Percentiles rank a stretch among this genome's conserved stretches.
Conservation (phyloP, 2,329 filamentous ascomycete species). For the Trichoderma sp. region DNA sequence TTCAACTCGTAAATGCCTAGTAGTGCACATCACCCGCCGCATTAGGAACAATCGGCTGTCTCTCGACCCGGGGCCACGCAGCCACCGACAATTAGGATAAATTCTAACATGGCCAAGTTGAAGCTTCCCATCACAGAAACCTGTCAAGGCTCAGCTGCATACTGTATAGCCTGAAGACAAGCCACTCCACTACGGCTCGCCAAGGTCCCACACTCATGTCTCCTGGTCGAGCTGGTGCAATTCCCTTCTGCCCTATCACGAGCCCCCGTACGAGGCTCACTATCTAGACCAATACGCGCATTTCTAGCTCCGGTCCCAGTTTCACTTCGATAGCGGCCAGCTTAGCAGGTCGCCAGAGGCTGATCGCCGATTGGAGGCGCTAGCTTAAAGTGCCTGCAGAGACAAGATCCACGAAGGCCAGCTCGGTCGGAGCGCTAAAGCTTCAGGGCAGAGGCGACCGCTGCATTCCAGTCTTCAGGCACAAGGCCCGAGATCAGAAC, state of each 20-base stretch:
- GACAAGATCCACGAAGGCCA: slow-evolving; percentile 9
- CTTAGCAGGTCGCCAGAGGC: neutral
- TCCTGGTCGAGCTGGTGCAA: neutral
- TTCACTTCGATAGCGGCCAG: neutral
- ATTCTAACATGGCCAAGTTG: neutral
- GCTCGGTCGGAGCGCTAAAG: neutral
- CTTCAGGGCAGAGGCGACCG: neutral
- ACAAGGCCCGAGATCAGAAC: neutral
- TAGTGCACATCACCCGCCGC: neutral
- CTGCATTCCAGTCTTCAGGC: slow-evolving; percentile 2
- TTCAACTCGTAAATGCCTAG: neutral
- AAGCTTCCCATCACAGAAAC: neutral
- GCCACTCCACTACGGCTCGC: neutral
- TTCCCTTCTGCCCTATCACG: neutral
- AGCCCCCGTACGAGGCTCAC: neutral
- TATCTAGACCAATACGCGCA: neutral
- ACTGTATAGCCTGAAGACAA: neutral
- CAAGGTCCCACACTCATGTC: neutral
- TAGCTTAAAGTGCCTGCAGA: slow-evolving; percentile 16
- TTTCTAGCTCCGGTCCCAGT: neutral
- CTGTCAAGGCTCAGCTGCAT: neutral
- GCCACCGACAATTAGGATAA: slow-evolving; percentile 4
- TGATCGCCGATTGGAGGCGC: slow-evolving; percentile 12
- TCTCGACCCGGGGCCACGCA: neutral
- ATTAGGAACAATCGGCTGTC: neutral